Evolutionary conservation across 106 monocot genomes (phyloP), one percentile per base, ranked within the genome.

Genomic region (Narthecium ossifragum): DNA sequence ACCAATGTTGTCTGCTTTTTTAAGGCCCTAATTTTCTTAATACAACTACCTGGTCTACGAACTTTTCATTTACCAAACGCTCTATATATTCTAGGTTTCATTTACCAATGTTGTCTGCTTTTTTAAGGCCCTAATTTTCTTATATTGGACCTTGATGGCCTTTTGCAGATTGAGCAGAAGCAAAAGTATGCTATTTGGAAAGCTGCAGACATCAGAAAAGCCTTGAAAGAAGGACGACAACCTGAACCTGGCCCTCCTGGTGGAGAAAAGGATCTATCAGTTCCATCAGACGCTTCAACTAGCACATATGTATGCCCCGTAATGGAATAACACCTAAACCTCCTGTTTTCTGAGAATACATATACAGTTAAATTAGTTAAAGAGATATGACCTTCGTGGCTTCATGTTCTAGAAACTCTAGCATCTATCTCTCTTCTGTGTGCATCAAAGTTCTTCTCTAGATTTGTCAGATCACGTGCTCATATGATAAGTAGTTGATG

Each of bases 131-230:
- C 43, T 17, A 43, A 3, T 43, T 43, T 13, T 13, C 43, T 43
- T 43, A 43, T 18, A 20, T 54, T 53, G 43, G 41, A 27, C 49
- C 15, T 39, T 67, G 13, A 34, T 49, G 12, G 20, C 29, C 31
- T 46, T 26, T 72, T 43, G 22, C 80, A 85, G 85, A 47, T 88
- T 69, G 88, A 88, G 61, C 83, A 83, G 66, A 88, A 88, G 56
- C 75, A 83, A 56, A 88, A 88, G 56, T 88, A 88, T 70, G 75
- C 88, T 38, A 37, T 73, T 27, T 88, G 88, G 88, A 88, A 88
- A 70, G 88, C 83, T 60, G 88, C 88, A 33, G 88, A 88, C 57
- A 83, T 88, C 65, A 75, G 76, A 51, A 88, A 76, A 73, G 88
- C 88, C 38, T 63, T 88, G 55, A 88, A 88, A 70, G 83, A 88